A percentile compares a stretch with the other conserved stretches of the same genome.
Evolutionary conservation across 2,329 filamentous ascomycete genomes (phyloP).

Genomic region (Dendryphion nanum): DNA sequence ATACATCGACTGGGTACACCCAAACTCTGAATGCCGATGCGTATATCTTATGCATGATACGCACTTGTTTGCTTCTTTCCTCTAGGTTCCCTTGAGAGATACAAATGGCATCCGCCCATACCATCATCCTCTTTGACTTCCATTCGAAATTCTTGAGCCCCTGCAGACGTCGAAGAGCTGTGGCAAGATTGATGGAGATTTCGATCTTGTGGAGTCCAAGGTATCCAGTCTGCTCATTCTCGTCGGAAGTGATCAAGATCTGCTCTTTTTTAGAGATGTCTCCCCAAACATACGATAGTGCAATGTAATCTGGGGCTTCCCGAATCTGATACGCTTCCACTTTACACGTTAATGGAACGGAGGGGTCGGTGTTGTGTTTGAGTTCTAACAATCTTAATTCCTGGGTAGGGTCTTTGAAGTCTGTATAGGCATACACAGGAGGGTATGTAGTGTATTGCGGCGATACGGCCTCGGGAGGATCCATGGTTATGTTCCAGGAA

Average conservation of each 20-base stretch:
- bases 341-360: neutral
- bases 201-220: neutral
- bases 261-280: neutral
- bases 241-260: neutral
- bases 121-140: neutral
- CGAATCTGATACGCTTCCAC: neutral
- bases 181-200: conserved; percentile 1
- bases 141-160: neutral
- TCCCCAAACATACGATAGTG: conserved; percentile 3
- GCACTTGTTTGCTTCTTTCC: conserved; percentile 3
- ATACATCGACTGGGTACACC: conserved; percentile 1
- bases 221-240: neutral
- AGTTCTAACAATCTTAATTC: conserved; percentile 1
- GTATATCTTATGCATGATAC: conserved; percentile 2
- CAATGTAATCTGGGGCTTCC: conserved; percentile 1
- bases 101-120: conserved; percentile 8
- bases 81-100: conserved; percentile 1
- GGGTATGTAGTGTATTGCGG: too few species aligned
- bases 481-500: too few species aligned
- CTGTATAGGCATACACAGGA: too few species aligned
- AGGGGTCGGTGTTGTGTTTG: neutral
- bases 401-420: neutral
- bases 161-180: neutral
- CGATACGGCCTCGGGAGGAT: too few species aligned
- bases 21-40: neutral